phyloP scores from a whole-genome alignment of 805 yeast genomes.

The Metschnikowia bowlesiae region DNA sequence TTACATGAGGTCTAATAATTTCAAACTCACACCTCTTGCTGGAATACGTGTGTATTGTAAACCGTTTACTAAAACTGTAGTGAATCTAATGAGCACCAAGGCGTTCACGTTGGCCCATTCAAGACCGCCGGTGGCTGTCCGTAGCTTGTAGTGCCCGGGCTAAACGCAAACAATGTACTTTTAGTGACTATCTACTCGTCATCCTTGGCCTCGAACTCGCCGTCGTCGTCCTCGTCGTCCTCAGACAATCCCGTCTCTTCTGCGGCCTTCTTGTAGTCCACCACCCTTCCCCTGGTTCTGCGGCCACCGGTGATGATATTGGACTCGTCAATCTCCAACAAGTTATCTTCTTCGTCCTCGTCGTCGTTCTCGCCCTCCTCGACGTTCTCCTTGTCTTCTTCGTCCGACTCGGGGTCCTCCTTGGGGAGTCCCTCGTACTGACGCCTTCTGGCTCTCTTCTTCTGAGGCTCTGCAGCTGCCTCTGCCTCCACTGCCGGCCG shows the following conservation, averaged over 20 bases:
- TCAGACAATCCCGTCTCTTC: slow-evolving; percentile 57
- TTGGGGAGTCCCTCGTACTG: slow-evolving; percentile 58
- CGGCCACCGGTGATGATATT: slow-evolving; percentile 82
- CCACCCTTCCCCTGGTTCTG: slow-evolving; percentile 85
- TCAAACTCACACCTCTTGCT: not conserved
- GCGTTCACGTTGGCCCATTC: too few species aligned
- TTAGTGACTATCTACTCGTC: slow-evolving; percentile 5
- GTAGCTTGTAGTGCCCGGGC: not conserved
- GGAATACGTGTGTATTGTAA: too few species aligned
- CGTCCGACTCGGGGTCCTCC: slow-evolving; percentile 40
- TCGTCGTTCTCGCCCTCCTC: slow-evolving; percentile 47
- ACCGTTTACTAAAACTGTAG: too few species aligned
- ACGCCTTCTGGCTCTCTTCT: slow-evolving; percentile 53
- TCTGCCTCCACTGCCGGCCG: not conserved
- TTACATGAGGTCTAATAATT: not conserved
- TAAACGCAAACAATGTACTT: not conserved
- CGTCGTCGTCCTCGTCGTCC: slow-evolving; percentile 46
- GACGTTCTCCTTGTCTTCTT: slow-evolving; percentile 31
- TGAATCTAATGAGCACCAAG: too few species aligned
- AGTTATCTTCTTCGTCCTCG: slow-evolving; percentile 72
- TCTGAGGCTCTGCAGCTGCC: slow-evolving; percentile 15
- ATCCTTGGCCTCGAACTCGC: slow-evolving; percentile 46
- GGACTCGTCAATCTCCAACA: slow-evolving; percentile 72
- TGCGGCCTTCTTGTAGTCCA: slow-evolving; percentile 80
- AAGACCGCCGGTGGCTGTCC: too few species aligned